Evolutionary conservation across 306 rosid species (phyloP).

Genomic region (Glycyrrhiza uralensis): DNA sequence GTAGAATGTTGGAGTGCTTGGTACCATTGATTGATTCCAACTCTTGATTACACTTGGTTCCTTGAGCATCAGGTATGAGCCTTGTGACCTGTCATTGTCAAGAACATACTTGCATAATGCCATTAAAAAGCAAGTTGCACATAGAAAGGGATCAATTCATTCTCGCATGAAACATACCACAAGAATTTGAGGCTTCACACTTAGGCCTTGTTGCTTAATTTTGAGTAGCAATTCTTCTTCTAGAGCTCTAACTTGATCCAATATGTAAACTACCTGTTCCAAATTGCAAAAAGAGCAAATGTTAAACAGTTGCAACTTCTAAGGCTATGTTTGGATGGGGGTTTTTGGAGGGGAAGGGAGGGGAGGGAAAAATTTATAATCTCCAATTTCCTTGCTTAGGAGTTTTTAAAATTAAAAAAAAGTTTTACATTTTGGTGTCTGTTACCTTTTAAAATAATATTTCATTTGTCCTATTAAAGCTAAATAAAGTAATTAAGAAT

Average conservation of each 20-base stretch:
- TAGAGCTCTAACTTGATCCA: constrained; percentile 91
- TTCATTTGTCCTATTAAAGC: no score
- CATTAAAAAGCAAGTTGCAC: not conserved
- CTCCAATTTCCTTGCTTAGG: no score
- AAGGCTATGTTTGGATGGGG: no score
- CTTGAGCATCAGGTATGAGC: constrained; percentile 83
- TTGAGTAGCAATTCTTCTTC: constrained; percentile 74
- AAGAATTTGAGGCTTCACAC: constrained; percentile 77
- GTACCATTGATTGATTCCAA: constrained; percentile 69
- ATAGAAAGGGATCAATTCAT: not conserved
- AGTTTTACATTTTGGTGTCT: no score
- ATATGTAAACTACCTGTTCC: constrained; percentile 79
- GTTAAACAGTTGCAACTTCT: not conserved
- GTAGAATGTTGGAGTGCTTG: constrained; percentile 61
- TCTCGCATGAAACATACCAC: constrained; percentile 49
- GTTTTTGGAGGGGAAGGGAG: no score
- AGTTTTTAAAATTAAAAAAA: no score
- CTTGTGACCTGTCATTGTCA: constrained; percentile 59
- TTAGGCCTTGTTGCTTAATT: constrained; percentile 71
- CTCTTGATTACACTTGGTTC: constrained; percentile 78
- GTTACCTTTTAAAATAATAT: no score
- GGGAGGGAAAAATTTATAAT: no score
- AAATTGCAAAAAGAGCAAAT: not conserved
- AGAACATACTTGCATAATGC: constrained; percentile 5
- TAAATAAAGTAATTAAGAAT: no score